Conservation (phyloP, 1,284 basidiomycete species). For the Pseudozyma pruni region DNA sequence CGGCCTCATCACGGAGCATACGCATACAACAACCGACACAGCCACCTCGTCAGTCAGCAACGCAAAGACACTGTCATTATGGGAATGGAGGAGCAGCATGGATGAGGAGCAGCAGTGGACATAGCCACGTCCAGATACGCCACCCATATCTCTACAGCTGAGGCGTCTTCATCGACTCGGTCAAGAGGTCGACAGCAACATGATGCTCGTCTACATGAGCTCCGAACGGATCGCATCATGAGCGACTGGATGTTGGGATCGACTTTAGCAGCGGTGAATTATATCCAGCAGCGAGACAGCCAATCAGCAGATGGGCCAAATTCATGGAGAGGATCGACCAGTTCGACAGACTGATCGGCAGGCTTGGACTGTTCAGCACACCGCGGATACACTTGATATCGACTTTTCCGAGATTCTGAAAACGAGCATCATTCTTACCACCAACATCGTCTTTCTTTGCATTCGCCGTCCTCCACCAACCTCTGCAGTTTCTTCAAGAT, state of each 20-base stretch:
- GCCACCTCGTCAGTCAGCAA: too few species aligned
- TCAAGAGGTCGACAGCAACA: too few species aligned
- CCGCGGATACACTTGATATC: constrained; percentile 1
- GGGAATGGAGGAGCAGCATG: too few species aligned
- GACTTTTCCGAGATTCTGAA: neutral
- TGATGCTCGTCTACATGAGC: too few species aligned
- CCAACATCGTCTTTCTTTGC: constrained; percentile 8
- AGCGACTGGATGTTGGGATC: too few species aligned
- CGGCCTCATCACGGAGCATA: neutral
- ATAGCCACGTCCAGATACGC: neutral
- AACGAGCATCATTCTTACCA: constrained; percentile 13
- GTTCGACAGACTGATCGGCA: constrained; percentile 4
- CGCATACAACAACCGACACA: neutral
- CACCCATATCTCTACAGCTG: neutral
- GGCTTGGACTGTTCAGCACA: constrained; percentile 6
- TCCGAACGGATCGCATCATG: too few species aligned
- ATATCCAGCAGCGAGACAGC: too few species aligned
- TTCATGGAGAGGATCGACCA: neutral
- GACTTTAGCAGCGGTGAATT: too few species aligned
- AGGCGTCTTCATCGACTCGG: too few species aligned
- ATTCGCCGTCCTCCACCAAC: neutral
- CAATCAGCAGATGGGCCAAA: neutral
- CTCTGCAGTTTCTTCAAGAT: constrained; percentile 56
- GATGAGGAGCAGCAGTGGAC: too few species aligned
- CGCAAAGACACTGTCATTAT: too few species aligned